These are phyloP conservation scores for Scleromitrula shiraiana DNA, from an alignment of 2,329 filamentous ascomycete species.

Conservation along the genomic window DNA sequence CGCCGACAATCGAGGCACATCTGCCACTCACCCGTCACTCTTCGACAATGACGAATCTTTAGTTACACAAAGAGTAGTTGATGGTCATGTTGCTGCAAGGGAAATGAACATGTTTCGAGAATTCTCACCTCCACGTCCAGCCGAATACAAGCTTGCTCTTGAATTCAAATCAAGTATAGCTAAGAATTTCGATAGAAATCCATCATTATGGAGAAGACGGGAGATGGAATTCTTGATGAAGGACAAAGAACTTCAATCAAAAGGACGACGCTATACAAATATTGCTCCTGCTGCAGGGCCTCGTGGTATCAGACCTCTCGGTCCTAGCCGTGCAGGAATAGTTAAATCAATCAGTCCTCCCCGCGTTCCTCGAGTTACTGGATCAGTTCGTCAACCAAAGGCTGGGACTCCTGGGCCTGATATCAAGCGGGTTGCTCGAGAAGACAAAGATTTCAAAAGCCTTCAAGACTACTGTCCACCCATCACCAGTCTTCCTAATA, in stretches of 20 bases:
- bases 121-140: conserved; percentile 39
- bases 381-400: conserved; percentile 7
- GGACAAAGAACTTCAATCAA: conserved; percentile 19
- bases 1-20: conserved; percentile 31
- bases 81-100: conserved; percentile 32
- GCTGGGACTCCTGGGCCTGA: conserved; percentile 28
- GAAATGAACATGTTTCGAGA: conserved; percentile 32
- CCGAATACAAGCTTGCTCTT: conserved; percentile 47
- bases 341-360: conserved; percentile 2
- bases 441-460: conserved; percentile 72
- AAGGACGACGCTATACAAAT: conserved; percentile 18
- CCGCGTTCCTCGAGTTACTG: conserved; percentile 5
- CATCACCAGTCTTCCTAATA: conserved; percentile 53
- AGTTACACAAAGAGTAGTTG: conserved; percentile 37
- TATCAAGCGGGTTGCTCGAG: conserved; percentile 53
- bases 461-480: conserved; percentile 69
- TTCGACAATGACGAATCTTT: conserved; percentile 38
- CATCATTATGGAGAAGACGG: conserved; percentile 20
- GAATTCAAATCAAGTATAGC: conserved; percentile 46
- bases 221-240: conserved; percentile 25
- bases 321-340: conserved; percentile 3
- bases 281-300: conserved; percentile 22
- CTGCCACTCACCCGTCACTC: conserved; percentile 41
- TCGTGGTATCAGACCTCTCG: not conserved
- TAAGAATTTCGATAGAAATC: conserved; percentile 24